Conservation (phyloP, 2,329 filamentous ascomycete genomes). For the Chaetothyriales sp. region DNA sequence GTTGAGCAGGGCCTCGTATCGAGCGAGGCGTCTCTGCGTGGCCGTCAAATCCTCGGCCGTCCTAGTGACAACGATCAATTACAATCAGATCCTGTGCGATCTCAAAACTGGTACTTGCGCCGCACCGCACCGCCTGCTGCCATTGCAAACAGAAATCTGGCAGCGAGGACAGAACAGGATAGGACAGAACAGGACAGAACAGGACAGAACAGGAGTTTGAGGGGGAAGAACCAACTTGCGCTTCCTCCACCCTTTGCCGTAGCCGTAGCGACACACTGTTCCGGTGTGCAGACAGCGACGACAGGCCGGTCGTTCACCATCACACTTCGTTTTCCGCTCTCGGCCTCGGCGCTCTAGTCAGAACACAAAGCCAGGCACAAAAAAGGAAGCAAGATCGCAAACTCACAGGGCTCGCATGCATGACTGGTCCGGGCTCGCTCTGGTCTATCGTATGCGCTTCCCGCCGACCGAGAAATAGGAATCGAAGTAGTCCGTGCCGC, state of each 20-base stretch:
- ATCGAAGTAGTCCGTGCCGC: conserved; percentile 1
- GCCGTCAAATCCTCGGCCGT: conserved; percentile 17
- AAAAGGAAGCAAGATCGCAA: background rate
- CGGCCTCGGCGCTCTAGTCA: conserved; percentile 1
- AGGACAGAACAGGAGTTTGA: no score
- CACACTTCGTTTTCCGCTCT: conserved; percentile 18
- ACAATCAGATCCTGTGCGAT: background rate
- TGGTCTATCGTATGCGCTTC: conserved; percentile 13
- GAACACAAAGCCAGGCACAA: background rate
- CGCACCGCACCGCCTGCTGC: no score
- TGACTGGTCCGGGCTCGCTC: conserved; percentile 17
- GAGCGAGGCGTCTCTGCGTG: conserved; percentile 13
- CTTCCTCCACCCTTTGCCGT: conserved; percentile 18
- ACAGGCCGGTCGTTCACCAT: conserved; percentile 15
- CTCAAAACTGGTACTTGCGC: background rate
- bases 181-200: no score
- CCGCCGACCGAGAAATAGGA: conserved; percentile 5
- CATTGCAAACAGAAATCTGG: no score
- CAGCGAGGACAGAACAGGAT: background rate
- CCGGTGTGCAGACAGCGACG: conserved; percentile 16
- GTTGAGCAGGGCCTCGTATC: conserved; percentile 15
- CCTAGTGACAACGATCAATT: conserved; percentile 3
- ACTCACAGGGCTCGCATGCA: conserved; percentile 16
- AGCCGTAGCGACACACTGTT: conserved; percentile 17
- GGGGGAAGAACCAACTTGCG: conserved; percentile 12